Evolutionary conservation across 495 filamentous ascomycete genomes (phyloP).

Genomic region (Neurospora tetraspora): DNA sequence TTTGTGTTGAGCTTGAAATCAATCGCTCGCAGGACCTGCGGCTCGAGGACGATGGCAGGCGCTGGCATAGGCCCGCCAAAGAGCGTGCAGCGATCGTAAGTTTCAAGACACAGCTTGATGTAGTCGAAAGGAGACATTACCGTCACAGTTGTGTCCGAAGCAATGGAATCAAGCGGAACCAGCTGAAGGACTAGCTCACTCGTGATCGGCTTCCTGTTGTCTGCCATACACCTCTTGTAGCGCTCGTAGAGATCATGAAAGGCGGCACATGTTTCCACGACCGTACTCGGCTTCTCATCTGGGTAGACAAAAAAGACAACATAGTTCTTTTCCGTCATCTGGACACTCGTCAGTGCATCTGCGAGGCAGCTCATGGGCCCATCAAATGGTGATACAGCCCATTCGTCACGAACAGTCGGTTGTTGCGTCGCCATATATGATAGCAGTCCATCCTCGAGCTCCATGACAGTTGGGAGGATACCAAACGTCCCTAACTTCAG

Average conservation of each 20-base stretch:
- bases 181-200: conserved; percentile 79
- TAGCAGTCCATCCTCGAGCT: conserved; percentile 50
- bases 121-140: conserved; percentile 60
- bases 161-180: conserved; percentile 61
- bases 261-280: conserved; percentile 68
- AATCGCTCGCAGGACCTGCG: conserved; percentile 57
- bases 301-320: conserved; percentile 85
- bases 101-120: conserved; percentile 62
- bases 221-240: conserved; percentile 47
- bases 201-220: conserved; percentile 35
- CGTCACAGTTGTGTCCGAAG: conserved; percentile 53
- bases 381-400: conserved; percentile 17
- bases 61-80: conserved; percentile 44
- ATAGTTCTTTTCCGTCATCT: conserved; percentile 43
- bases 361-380: conserved; percentile 26
- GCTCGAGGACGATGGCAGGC: conserved; percentile 67
- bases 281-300: conserved; percentile 49
- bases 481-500: conserved; percentile 67
- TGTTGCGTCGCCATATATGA: conserved; percentile 23
- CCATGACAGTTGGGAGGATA: conserved; percentile 40
- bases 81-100: conserved; percentile 75
- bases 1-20: conserved; percentile 65
- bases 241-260: conserved; percentile 67
- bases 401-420: conserved; percentile 23
- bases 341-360: conserved; percentile 23